Evolutionary conservation across 2,329 filamentous ascomycete species (phyloP).

Genomic region (Penicillium sp.): DNA sequence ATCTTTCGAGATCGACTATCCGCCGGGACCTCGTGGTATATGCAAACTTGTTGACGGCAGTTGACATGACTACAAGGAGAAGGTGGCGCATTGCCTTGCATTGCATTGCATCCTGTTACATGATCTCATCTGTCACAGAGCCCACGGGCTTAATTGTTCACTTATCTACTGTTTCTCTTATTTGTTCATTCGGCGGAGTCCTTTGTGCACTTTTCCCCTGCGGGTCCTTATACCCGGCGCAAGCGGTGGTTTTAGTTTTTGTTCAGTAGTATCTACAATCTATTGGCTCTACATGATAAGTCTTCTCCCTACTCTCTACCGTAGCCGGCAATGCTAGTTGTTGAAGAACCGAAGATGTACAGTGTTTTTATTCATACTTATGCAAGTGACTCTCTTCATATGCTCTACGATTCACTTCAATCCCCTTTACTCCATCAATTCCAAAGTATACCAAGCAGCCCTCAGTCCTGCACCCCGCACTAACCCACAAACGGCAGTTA

Average conservation of each 20-base stretch:
- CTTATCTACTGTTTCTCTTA: conserved; percentile 21
- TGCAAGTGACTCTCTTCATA: not conserved
- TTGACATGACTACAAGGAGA: conserved; percentile 2
- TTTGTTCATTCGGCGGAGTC: conserved; percentile 22
- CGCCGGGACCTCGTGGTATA: not conserved
- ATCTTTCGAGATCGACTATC: not conserved
- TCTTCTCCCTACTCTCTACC: not conserved
- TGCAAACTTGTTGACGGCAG: not conserved
- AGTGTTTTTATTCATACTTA: not conserved
- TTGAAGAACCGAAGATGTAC: too few relatives aligned
- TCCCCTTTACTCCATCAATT: not conserved
- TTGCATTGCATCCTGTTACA: conserved; percentile 19
- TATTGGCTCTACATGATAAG: not conserved
- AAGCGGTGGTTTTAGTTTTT: conserved; percentile 2
- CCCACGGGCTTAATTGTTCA: conserved; percentile 24
- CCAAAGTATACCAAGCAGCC: not conserved
- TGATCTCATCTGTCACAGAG: conserved; percentile 23
- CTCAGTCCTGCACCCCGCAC: conserved; percentile 1
- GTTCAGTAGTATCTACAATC: conserved; percentile 7
- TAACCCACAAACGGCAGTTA: conserved; percentile 4
- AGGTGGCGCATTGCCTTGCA: conserved; percentile 8
- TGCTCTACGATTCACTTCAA: not conserved
- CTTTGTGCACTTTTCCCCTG: conserved; percentile 6
- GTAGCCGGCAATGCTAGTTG: too few relatives aligned
- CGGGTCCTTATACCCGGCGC: conserved; percentile 6